Evolutionary conservation across 2,329 filamentous ascomycete species (phyloP).

Genomic region (Eurotiales sp.): DNA sequence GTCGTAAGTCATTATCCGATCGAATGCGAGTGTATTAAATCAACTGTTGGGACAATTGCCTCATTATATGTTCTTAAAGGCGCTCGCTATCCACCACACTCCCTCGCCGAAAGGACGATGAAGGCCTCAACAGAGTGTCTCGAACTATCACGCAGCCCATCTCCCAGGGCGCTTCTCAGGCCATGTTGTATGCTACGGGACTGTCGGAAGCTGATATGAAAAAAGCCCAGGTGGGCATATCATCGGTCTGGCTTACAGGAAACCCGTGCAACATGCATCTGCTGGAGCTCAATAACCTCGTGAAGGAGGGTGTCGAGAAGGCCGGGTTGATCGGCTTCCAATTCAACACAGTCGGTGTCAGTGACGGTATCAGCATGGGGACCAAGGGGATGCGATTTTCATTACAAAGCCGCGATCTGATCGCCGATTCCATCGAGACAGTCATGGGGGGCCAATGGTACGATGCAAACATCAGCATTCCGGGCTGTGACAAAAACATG

Average conservation of each 20-base stretch:
- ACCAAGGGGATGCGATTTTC: slow-evolving; percentile 96
- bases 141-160: slow-evolving; percentile 89
- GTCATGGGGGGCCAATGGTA: slow-evolving; percentile 99
- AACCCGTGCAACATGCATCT: slow-evolving; percentile 99
- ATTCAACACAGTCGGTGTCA: slow-evolving; percentile 98
- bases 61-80: slow-evolving; percentile 20
- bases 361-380: slow-evolving; percentile 97
- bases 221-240: slow-evolving; percentile 97
- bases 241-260: slow-evolving; percentile 95
- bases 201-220: slow-evolving; percentile 81
- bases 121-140: slow-evolving; percentile 75
- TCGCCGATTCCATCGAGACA: slow-evolving; percentile 97
- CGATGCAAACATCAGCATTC: slow-evolving; percentile 93
- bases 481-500: slow-evolving; percentile 99
- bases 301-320: slow-evolving; percentile 67
- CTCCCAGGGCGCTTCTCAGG: slow-evolving; percentile 95
- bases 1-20: slow-evolving; percentile 12
- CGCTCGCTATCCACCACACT: slow-evolving; percentile 43
- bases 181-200: slow-evolving; percentile 97
- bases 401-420: slow-evolving; percentile 90
- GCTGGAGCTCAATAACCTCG: slow-evolving; percentile 77
- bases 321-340: slow-evolving; percentile 88
- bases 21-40: slow-evolving; percentile 11
- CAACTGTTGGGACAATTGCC: neutral
- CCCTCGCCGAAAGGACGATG: slow-evolving; percentile 47